A percentile compares a stretch with the other conserved stretches of the same genome.
These are phyloP conservation scores for Cucumis sativus DNA, from an alignment of 306 rosid species.

Conservation along the genomic window Cucumber_9930_V3 NC_026659.2:4639501-4640000, in stretches of 20 bases:
- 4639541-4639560: conserved; percentile 41
- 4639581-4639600: conserved; percentile 51
- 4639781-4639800: conserved; percentile 46
- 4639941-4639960: conserved; percentile 46
- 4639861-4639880: conserved; percentile 45
- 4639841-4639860: conserved; percentile 39
- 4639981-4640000: conserved; percentile 46
- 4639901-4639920: conserved; percentile 39
- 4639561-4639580: conserved; percentile 51
- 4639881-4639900: conserved; percentile 32
- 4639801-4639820: conserved; percentile 44
- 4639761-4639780: conserved; percentile 46
- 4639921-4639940: conserved; percentile 35
- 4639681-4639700: conserved; percentile 65
- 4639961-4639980: conserved; percentile 54
- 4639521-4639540: conserved; percentile 41
- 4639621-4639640: conserved; percentile 34
- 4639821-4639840: conserved; percentile 38
- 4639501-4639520: conserved; percentile 31
- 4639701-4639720: conserved; percentile 46
- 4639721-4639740: conserved; percentile 51
- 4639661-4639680: conserved; percentile 55
- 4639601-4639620: conserved; percentile 62
- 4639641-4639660: conserved; percentile 63
- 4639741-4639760: conserved; percentile 50